Percentiles rank a stretch among this genome's conserved stretches.
phyloP scores from a whole-genome alignment of 768 basidiomycete species.

The Glaciozyma martinii region DNA sequence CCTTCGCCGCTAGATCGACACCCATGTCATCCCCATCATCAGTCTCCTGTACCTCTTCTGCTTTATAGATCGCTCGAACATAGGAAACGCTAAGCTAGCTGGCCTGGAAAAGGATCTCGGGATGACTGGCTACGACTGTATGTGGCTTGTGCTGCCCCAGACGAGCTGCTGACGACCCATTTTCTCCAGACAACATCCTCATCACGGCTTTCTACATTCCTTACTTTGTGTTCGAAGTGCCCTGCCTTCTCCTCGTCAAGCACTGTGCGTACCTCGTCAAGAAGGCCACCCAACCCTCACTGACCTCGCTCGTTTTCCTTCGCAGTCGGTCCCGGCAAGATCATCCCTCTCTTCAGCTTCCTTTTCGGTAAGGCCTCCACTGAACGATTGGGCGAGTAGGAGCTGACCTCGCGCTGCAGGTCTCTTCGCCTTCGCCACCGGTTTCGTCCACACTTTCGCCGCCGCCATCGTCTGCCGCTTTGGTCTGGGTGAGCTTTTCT shows the following conservation, averaged over 20 bases:
- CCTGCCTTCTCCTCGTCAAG: neutral
- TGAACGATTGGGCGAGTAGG: no score
- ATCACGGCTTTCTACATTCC: neutral
- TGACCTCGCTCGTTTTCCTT: no score
- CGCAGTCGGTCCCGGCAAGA: conserved; percentile 8
- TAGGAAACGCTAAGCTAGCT: conserved; percentile 27
- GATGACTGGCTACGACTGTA: conserved; percentile 29
- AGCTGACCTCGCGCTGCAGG: no score
- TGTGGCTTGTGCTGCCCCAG: neutral
- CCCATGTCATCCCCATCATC: conserved; percentile 13
- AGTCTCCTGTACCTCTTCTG: conserved; percentile 21
- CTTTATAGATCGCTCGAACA: conserved; percentile 16
- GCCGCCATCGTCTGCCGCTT: conserved; percentile 20
- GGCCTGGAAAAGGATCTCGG: conserved; percentile 33
- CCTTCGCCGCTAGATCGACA: conserved; percentile 9
- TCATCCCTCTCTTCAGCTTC: conserved; percentile 15
- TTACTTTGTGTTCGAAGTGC: neutral
- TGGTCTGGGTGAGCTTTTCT: no score
- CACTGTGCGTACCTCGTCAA: no score
- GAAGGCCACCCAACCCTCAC: no score
- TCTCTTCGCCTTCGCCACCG: conserved; percentile 17
- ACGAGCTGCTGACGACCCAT: neutral
- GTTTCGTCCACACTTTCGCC: conserved; percentile 20
- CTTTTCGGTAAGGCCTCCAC: conserved; percentile 9
- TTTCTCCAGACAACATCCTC: neutral